phyloP scores from a whole-genome alignment of 2,329 filamentous ascomycete genomes.

The Fusarium papillatum region DNA sequence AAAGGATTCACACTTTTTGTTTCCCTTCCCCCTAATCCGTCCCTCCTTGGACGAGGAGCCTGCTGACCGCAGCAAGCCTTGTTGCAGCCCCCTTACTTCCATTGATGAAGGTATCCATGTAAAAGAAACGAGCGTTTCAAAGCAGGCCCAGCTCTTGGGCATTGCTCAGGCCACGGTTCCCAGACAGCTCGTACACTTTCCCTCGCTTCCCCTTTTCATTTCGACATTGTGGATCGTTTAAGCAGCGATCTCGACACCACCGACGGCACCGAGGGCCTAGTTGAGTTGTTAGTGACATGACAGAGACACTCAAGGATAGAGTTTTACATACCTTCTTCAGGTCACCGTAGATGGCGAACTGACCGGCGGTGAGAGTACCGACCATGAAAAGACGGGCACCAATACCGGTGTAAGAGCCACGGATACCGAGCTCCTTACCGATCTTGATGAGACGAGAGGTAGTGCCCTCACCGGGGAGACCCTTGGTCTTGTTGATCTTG shows the following conservation, averaged over 20 bases:
- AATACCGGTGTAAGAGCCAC: conserved; percentile 84
- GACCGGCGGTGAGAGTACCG: conserved; percentile 81
- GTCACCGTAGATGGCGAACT: conserved; percentile 91
- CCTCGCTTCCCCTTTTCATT: conserved; percentile 19
- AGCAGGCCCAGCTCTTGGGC: conserved; percentile 44
- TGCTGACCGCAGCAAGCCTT: conserved; percentile 32
- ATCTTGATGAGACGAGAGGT: conserved; percentile 89
- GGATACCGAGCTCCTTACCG: conserved; percentile 85
- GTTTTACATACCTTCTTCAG: conserved; percentile 31
- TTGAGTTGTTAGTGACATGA: conserved; percentile 61
- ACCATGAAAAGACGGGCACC: conserved; percentile 77
- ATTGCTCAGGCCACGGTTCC: conserved; percentile 26
- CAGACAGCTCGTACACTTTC: conserved; percentile 24
- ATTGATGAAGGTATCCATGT: conserved; percentile 12
- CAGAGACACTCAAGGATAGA: not conserved
- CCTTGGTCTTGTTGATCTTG: conserved; percentile 97
- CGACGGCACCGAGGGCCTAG: conserved; percentile 78
- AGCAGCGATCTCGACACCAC: conserved; percentile 78
- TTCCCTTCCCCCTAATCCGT: conserved; percentile 1
- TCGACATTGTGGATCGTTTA: conserved; percentile 20
- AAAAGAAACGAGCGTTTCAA: conserved; percentile 23
- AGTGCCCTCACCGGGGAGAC: conserved; percentile 87
- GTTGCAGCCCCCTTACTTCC: conserved; percentile 29
- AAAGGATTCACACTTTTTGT: conserved; percentile 41
- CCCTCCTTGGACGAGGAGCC: conserved; percentile 23